Conservation (phyloP, 345 rosid genomes). For the Hevea brasiliensis region DNA sequence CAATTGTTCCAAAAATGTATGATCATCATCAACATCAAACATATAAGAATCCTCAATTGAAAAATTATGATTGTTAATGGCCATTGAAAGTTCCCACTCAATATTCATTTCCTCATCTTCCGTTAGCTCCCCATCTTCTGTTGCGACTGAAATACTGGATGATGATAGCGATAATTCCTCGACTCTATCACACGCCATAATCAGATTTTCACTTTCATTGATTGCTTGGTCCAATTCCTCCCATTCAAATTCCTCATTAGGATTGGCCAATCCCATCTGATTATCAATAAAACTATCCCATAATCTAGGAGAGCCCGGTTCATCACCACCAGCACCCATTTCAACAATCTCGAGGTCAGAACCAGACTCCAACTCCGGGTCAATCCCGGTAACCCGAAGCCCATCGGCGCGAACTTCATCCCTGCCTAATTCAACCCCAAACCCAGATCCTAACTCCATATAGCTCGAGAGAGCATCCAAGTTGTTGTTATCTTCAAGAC, state of each 20-base stretch:
- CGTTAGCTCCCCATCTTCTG: slow-evolving; percentile 16
- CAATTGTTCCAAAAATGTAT: slow-evolving; percentile 33
- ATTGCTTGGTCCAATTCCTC: slow-evolving; percentile 40
- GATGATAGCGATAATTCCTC: slow-evolving; percentile 35
- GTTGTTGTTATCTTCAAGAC: neutral
- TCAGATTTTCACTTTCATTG: slow-evolving; percentile 21
- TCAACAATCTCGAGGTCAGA: slow-evolving; percentile 46
- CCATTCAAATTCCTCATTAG: slow-evolving; percentile 39
- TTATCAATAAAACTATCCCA: slow-evolving; percentile 24
- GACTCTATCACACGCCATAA: slow-evolving; percentile 19
- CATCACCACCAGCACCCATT: slow-evolving; percentile 20
- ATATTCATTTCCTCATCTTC: slow-evolving; percentile 22
- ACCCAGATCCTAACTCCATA: neutral
- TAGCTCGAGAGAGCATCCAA: neutral
- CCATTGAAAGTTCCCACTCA: slow-evolving; percentile 51
- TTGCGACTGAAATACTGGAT: slow-evolving; percentile 11
- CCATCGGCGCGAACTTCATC: slow-evolving; percentile 30
- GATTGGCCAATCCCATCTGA: neutral
- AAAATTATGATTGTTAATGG: slow-evolving; percentile 35
- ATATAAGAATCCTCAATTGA: slow-evolving; percentile 28
- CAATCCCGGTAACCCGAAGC: slow-evolving; percentile 44
- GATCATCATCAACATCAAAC: slow-evolving; percentile 13
- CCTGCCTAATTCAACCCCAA: neutral
- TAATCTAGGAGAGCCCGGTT: slow-evolving; percentile 20
- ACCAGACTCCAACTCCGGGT: slow-evolving; percentile 28